Evolutionary conservation across 2,329 filamentous ascomycete genomes (phyloP).

Genomic region (Aureobasidium sp.): DNA sequence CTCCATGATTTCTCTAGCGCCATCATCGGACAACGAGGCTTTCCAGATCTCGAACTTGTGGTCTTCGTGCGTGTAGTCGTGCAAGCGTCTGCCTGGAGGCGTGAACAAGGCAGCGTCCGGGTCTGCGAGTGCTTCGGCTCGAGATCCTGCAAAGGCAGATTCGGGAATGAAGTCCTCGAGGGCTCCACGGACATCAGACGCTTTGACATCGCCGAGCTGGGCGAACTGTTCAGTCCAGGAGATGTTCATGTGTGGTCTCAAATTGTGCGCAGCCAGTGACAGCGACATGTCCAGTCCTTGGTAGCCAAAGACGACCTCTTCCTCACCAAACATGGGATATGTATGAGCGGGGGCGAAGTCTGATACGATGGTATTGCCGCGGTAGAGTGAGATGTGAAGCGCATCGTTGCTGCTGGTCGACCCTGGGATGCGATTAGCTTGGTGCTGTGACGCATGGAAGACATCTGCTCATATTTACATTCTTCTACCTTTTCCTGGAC

Average conservation of each 20-base stretch:
- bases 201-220: slow-evolving; percentile 58
- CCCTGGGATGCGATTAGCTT: slow-evolving; percentile 32
- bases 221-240: slow-evolving; percentile 66
- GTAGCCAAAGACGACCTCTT: slow-evolving; percentile 87
- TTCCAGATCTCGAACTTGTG: slow-evolving; percentile 79
- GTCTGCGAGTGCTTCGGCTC: slow-evolving; percentile 23
- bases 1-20: slow-evolving; percentile 63
- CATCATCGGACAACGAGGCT: slow-evolving; percentile 62
- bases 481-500: slow-evolving; percentile 18
- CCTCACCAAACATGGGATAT: slow-evolving; percentile 88
- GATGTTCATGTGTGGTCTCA: slow-evolving; percentile 69
- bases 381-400: slow-evolving; percentile 54
- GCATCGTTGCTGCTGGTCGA: slow-evolving; percentile 55
- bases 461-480: slow-evolving; percentile 11
- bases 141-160: slow-evolving; percentile 30
- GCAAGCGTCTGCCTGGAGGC: slow-evolving; percentile 69
- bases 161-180: slow-evolving; percentile 60
- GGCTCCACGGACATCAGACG: slow-evolving; percentile 60
- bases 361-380: slow-evolving; percentile 47
- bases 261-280: slow-evolving; percentile 62
- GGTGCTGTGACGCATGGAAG: not conserved
- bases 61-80: slow-evolving; percentile 54
- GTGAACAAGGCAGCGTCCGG: slow-evolving; percentile 49
- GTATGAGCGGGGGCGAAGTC: slow-evolving; percentile 82
- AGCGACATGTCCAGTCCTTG: slow-evolving; percentile 70